phyloP scores from a whole-genome alignment of 495 filamentous ascomycete species.

The Penicillium soppii region DNA sequence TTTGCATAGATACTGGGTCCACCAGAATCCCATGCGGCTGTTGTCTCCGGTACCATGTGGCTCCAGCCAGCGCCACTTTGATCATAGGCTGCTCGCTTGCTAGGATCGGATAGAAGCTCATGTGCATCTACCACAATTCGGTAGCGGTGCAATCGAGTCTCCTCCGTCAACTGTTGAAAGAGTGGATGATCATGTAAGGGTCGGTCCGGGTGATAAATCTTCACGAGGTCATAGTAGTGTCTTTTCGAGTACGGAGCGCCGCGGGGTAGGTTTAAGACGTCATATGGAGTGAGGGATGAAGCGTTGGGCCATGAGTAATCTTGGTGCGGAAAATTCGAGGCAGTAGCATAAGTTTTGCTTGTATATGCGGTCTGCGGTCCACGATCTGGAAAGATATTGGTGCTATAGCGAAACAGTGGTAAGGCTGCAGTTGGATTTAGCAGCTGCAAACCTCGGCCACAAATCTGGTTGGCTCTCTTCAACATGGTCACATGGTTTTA shows the following conservation, averaged over 20 bases:
- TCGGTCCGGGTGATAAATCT: constrained; percentile 92
- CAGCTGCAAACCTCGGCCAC: constrained; percentile 27
- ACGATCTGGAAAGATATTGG: background rate
- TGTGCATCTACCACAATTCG: constrained; percentile 83
- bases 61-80: constrained; percentile 78
- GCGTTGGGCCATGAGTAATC: constrained; percentile 39
- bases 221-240: constrained; percentile 86
- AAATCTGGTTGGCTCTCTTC: constrained; percentile 28
- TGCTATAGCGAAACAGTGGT: constrained; percentile 12
- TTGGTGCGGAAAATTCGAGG: constrained; percentile 19
- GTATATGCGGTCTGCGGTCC: background rate
- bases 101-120: constrained; percentile 82
- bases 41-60: constrained; percentile 23
- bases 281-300: constrained; percentile 72
- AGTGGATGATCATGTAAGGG: constrained; percentile 50
- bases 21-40: constrained; percentile 25
- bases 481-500: constrained; percentile 44
- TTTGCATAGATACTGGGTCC: constrained; percentile 63
- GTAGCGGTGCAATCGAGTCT: constrained; percentile 78
- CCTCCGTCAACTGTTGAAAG: constrained; percentile 46
- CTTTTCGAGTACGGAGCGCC: constrained; percentile 73
- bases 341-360: constrained; percentile 32
- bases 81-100: constrained; percentile 79
- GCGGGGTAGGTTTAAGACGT: constrained; percentile 70
- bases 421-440: constrained; percentile 23